Base-by-base conservation (phyloP, 1,139 yeast genomes). In the Candida labiduridarum region DNA sequence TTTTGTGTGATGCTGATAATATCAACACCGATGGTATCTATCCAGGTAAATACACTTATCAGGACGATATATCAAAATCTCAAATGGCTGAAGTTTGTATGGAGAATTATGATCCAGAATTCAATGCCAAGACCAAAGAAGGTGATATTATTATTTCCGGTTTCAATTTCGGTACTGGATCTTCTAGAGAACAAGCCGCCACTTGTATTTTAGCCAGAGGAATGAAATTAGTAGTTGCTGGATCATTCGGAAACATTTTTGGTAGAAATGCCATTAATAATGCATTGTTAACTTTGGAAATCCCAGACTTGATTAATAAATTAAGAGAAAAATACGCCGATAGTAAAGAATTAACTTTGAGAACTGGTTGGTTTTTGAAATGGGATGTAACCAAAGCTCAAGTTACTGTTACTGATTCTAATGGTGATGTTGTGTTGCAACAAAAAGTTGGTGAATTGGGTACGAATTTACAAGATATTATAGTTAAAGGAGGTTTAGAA, bases 121-220 rank as follows among this genome's bases (percentile, higher is more conserved):
- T 94, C 69, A 84, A 87, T 50, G 57, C 71, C 45, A 91, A 90
- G 76, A 89, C 96, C 40, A 78, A 84, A 57, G 81, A 96, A 7
- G 90, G 96, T 50, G 99, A 94, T 68, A 91, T 94, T 57, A 83
- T 94, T 51, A 82, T 94, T 48, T 84, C 94, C 51, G 99, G 99
- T 18, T 95, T 76, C 77, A 95, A 95, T 67, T 94, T 94, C 65
- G 99, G 99, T 60, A 92, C 98, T 16, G 99, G 99, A 43, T 91
- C 98, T 5, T 90, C 97, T n/a, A 85, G 99, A 72, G 99, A 94
- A 69, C 99, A 94, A 73, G 99, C 99, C 2, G 99, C 99, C 38
- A 94, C 99, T 29, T 92, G 96, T 43, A 88, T 95, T 55, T 78
- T 95, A 57, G 98, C 99, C 38, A 83, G 96, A 62, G 98, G 94